Percentiles rank a stretch among this genome's conserved stretches.
phyloP scores from a whole-genome alignment of 805 yeast genomes.

The Zygosaccharomyces rouxii region DNA sequence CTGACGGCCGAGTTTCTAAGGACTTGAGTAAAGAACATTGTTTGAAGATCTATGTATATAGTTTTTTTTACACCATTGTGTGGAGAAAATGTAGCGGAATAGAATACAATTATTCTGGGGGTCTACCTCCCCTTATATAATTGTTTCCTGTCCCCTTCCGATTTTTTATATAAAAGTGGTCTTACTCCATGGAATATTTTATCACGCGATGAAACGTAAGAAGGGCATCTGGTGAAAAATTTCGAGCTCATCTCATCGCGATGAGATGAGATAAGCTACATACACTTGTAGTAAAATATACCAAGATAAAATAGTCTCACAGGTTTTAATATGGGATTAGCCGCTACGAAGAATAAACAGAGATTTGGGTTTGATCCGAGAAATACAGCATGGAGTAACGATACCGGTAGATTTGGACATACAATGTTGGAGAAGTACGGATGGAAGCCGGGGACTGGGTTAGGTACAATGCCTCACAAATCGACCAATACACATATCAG shows the following conservation, averaged over 20 bases:
- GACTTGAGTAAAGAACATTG: slow-evolving; percentile 23
- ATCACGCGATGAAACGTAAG: background rate
- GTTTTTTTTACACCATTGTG: background rate
- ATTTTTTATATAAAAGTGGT: background rate
- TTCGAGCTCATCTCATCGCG: background rate
- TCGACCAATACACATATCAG: slow-evolving; percentile 75
- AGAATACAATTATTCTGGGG: too few species aligned
- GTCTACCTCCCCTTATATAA: background rate
- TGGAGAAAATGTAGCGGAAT: background rate
- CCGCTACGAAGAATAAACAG: slow-evolving; percentile 74
- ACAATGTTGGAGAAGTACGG: slow-evolving; percentile 77
- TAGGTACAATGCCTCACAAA: slow-evolving; percentile 53
- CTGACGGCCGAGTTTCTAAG: slow-evolving; percentile 19
- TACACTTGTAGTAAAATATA: background rate
- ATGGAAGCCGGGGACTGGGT: slow-evolving; percentile 89
- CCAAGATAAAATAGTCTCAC: background rate
- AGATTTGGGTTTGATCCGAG: slow-evolving; percentile 90
- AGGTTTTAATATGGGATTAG: slow-evolving; percentile 60
- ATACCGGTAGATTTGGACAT: slow-evolving; percentile 80
- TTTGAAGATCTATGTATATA: background rate
- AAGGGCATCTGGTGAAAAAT: background rate
- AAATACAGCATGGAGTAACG: slow-evolving; percentile 91
- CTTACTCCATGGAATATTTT: background rate
- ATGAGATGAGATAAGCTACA: slow-evolving; percentile 3
- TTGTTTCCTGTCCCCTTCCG: background rate